phyloP scores from a whole-genome alignment of 768 basidiomycete species.

The Boletus vermiculosoides region DNA sequence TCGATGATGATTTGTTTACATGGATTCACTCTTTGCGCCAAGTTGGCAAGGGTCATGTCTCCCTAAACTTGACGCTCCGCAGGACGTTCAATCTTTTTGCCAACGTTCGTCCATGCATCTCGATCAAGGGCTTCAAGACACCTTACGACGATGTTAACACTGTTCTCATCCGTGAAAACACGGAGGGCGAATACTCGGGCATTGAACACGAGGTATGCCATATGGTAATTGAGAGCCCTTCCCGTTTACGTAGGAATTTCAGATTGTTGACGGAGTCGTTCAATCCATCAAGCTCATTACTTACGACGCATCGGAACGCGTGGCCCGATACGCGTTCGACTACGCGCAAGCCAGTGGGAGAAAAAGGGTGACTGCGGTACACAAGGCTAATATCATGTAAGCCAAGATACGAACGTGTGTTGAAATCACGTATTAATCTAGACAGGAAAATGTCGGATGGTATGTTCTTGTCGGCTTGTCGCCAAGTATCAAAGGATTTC shows the following conservation, averaged over 20 bases:
- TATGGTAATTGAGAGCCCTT: conserved; percentile 1
- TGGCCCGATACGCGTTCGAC: conserved; percentile 97
- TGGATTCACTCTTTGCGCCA: conserved; percentile 15
- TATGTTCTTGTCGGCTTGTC: conserved; percentile 98
- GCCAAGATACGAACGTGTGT: conserved; percentile 26
- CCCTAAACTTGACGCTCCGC: conserved; percentile 93
- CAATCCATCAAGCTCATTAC: conserved; percentile 99
- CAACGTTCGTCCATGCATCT: conserved; percentile 95
- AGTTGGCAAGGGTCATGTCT: conserved; percentile 99
- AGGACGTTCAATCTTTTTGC: conserved; percentile 98
- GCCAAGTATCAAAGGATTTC: conserved; percentile 93
- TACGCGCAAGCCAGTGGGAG: conserved; percentile 89
- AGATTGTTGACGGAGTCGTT: conserved; percentile 96
- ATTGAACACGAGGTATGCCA: conserved; percentile 91
- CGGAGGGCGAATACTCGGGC: conserved; percentile 99
- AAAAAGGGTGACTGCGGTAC: conserved; percentile 94
- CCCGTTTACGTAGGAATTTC: conserved; percentile 15
- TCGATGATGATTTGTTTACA: conserved; percentile 4
- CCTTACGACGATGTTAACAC: conserved; percentile 98
- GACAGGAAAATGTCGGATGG: conserved; percentile 99
- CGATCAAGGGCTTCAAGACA: conserved; percentile 96
- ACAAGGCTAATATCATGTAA: conserved; percentile 99
- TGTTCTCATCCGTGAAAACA: conserved; percentile 98
- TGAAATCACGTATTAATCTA: conserved; percentile 14
- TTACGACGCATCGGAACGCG: conserved; percentile 97